Percentiles rank a stretch among this genome's conserved stretches.
phyloP scores from a whole-genome alignment of 192 early-diverging fungal species.

The Podila horticola region DNA sequence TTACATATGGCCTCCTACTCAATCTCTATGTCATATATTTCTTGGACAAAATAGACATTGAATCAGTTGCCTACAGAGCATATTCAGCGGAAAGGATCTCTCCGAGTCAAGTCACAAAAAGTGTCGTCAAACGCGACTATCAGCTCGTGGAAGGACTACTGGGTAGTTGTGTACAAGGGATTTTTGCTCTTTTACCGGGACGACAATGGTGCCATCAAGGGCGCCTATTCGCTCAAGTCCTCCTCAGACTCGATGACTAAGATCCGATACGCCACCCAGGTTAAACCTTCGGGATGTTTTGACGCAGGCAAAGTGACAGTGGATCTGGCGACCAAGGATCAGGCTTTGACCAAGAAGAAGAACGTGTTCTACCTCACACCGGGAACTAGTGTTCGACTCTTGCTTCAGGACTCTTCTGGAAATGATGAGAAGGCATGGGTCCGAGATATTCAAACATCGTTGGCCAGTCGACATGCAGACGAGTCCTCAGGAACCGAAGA shows the following conservation, averaged over 20 bases:
- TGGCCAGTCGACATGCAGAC: slow-evolving; percentile 32
- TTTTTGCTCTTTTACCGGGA: slow-evolving; percentile 43
- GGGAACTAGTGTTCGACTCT: slow-evolving; percentile 35
- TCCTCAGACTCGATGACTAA: slow-evolving; percentile 23
- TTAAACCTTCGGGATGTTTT: slow-evolving; percentile 47
- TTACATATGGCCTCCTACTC: background rate
- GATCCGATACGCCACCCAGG: slow-evolving; percentile 23
- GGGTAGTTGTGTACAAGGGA: slow-evolving; percentile 46
- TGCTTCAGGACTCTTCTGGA: slow-evolving; percentile 38
- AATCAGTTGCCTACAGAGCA: slow-evolving; percentile 51
- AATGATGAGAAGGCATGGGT: slow-evolving; percentile 39
- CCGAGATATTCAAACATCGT: slow-evolving; percentile 29
- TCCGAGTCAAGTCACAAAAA: slow-evolving; percentile 58
- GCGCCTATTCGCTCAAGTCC: slow-evolving; percentile 14
- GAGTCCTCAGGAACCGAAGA: slow-evolving; percentile 31
- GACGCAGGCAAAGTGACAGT: slow-evolving; percentile 34
- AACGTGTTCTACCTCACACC: slow-evolving; percentile 40
- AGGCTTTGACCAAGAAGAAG: slow-evolving; percentile 38
- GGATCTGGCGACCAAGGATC: slow-evolving; percentile 25
- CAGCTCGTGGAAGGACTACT: slow-evolving; percentile 52
- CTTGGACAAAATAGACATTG: slow-evolving; percentile 41
- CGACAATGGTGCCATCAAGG: slow-evolving; percentile 28
- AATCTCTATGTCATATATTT: background rate
- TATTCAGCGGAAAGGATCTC: slow-evolving; percentile 52
- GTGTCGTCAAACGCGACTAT: slow-evolving; percentile 45